A percentile compares a stretch with the other conserved stretches of the same genome.
These are phyloP conservation scores for Bathelium albidoporum DNA, from an alignment of 495 filamentous ascomycete genomes.

Conservation along the genomic window DNA sequence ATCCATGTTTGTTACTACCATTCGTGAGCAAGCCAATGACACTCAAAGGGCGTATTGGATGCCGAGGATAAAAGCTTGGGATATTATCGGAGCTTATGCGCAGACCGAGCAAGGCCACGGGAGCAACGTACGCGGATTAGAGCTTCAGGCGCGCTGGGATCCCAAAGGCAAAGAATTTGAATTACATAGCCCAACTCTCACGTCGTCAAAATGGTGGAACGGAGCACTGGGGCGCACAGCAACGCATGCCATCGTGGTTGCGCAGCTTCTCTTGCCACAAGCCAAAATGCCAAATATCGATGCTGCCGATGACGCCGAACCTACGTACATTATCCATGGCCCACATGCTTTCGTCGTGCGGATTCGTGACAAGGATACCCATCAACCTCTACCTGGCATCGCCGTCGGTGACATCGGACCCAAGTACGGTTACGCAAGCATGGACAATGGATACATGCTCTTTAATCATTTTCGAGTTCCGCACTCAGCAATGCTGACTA, in stretches of 20 bases:
- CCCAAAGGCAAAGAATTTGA: slow-evolving; percentile 33
- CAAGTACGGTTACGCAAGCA: slow-evolving; percentile 39
- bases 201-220: slow-evolving; percentile 45
- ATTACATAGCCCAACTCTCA: slow-evolving; percentile 39
- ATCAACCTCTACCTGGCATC: slow-evolving; percentile 35
- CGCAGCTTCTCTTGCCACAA: slow-evolving; percentile 36
- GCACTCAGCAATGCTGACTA: slow-evolving; percentile 37
- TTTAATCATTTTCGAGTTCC: slow-evolving; percentile 39
- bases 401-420: slow-evolving; percentile 41
- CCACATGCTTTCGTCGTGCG: slow-evolving; percentile 42
- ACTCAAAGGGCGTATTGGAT: slow-evolving; percentile 36
- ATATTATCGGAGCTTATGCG: slow-evolving; percentile 40
- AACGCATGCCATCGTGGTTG: slow-evolving; percentile 39
- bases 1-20: slow-evolving; percentile 31
- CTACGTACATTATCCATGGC: slow-evolving; percentile 31
- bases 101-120: slow-evolving; percentile 41
- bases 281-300: not conserved
- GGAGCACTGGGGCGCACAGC: slow-evolving; percentile 38
- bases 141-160: slow-evolving; percentile 38
- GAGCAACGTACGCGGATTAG: slow-evolving; percentile 40
- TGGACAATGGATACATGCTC: slow-evolving; percentile 45
- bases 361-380: slow-evolving; percentile 37
- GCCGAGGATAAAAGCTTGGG: slow-evolving; percentile 35
- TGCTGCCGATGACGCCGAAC: slow-evolving; percentile 11
- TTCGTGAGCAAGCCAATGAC: slow-evolving; percentile 38